These are phyloP conservation scores for Raphanus sativus DNA, from an alignment of 345 rosid genomes.

Conservation along the genomic window DNA sequence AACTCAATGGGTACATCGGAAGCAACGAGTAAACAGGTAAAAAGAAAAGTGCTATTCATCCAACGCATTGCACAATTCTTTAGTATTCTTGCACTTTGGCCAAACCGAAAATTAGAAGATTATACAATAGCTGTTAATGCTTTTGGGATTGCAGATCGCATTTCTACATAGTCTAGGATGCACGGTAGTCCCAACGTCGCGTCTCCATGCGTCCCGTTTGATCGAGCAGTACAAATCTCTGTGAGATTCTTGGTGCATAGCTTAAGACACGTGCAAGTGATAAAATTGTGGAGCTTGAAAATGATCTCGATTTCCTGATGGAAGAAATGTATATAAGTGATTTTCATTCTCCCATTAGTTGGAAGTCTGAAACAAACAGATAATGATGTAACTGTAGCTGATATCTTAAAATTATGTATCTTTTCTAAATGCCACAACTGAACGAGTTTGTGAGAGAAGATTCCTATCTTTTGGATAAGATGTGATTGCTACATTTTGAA, in stretches of 20 bases:
- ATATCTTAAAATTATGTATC: not conserved
- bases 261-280: not conserved
- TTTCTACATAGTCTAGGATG: constrained; percentile 84
- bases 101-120: not conserved
- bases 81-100: not conserved
- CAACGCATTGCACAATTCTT: not conserved
- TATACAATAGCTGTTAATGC: not conserved
- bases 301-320: constrained; percentile 13
- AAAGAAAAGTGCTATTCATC: not conserved
- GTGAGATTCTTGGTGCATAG: constrained; percentile 36
- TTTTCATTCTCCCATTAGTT: not conserved
- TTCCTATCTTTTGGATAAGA: not conserved
- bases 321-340: not conserved
- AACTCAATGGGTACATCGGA: constrained; percentile 80
- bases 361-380: not conserved
- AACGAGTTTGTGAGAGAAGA: not conserved
- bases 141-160: constrained; percentile 47
- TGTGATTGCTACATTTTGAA: not conserved
- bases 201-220: constrained; percentile 86
- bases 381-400: not conserved
- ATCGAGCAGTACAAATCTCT: constrained; percentile 88
- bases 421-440: not conserved
- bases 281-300: not conserved
- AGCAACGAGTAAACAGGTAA: constrained; percentile 87
- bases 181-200: constrained; percentile 72